These are phyloP conservation scores for Priceomyces medius DNA, from an alignment of 805 yeast species.

Conservation along the genomic window DNA sequence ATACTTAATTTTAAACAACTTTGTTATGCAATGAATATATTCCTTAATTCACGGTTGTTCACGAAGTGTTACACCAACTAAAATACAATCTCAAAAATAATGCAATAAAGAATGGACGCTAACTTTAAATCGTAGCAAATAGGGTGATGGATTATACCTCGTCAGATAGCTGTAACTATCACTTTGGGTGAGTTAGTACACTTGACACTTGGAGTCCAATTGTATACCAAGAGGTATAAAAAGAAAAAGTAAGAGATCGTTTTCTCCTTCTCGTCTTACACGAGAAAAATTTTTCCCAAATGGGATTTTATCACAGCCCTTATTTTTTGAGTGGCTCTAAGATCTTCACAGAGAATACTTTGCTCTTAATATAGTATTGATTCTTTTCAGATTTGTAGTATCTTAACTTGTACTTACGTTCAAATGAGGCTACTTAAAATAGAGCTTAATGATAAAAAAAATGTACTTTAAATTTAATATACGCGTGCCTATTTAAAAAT, in stretches of 20 bases:
- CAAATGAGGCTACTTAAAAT: background rate
- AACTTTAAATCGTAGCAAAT: conserved; percentile 6
- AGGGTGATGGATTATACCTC: background rate
- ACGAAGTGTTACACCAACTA: background rate
- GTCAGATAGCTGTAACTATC: conserved; percentile 1
- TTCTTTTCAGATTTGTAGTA: background rate
- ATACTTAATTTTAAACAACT: too few species aligned
- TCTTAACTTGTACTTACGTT: background rate
- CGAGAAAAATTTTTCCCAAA: conserved; percentile 1
- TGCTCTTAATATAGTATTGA: too few species aligned
- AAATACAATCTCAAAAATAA: conserved; percentile 3
- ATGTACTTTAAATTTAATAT: background rate
- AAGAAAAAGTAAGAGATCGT: background rate
- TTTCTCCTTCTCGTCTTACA: background rate
- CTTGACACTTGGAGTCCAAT: background rate
- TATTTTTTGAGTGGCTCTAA: too few species aligned
- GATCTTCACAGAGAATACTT: too few species aligned
- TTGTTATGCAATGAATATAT: background rate
- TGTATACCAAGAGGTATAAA: background rate
- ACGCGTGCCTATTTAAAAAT: background rate
- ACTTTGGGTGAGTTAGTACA: background rate
- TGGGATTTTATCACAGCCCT: background rate
- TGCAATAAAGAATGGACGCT: conserved; percentile 13
- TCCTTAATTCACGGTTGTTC: background rate
- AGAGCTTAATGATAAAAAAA: background rate